Evolutionary conservation across 2,329 filamentous ascomycete species (phyloP), one percentile per base, ranked within the genome.

Genomic region (Fusarium fujikuroi): DNA sequence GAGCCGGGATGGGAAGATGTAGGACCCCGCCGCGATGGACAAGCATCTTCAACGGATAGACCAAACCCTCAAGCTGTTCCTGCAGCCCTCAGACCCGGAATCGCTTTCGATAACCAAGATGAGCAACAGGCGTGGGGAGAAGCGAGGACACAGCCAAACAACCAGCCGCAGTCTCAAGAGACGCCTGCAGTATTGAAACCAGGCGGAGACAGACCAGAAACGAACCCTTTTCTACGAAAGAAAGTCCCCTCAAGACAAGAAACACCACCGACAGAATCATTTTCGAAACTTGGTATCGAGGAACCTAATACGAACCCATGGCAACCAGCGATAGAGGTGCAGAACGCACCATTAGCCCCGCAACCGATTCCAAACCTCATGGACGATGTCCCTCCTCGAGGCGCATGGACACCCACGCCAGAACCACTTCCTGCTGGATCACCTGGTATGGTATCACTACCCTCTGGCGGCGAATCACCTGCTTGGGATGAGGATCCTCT

Each of bases 151-250:
- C 76, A 74, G 19, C 66, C 70, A 9, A 42, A n/a, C 9, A 66
- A 64, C 9, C 61, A 43, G 23, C 50, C 28, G 54, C 63, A 46
- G 3, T 37, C 63, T 2, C 60, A 72, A 58, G 75, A 78, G 32
- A 74, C 81, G 5, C 82, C 84, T 6, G 73, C 78, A 25, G 68
- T 76, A 5, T 74, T 84, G 58, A 79, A 76, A 39, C 82, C 84
- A 30, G 81, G 80, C 58, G 76, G 68, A 18, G 75, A 76, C 14
- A 80, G 80, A 42, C 74, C 78, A 32, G 83, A 86, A 63, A 88
- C 87, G 25, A 90, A 90, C 60, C 88, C 88, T 0, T 90, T 90
- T 77, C 74, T 83, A 28, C 87, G 86, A 68, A 85, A 86, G 63
- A 87, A 87, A 71, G 80, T 80, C 8, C 64, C 83, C 8, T 73